phyloP scores from a whole-genome alignment of 2,329 filamentous ascomycete genomes.

The Ophiostoma australiae region DNA sequence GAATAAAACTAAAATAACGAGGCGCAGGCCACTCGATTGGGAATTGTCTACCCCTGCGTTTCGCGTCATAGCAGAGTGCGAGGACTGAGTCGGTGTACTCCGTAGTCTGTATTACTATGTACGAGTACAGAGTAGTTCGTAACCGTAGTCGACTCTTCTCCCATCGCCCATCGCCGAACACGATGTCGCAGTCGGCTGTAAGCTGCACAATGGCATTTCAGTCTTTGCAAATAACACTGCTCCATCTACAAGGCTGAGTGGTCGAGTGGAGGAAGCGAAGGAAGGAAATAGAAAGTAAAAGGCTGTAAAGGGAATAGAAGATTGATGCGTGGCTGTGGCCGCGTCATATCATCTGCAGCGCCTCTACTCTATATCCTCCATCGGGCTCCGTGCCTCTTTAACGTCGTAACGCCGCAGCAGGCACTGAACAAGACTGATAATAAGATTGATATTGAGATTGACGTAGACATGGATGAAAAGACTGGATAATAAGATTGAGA shows the following conservation, averaged over 20 bases:
- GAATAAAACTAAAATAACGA: background rate
- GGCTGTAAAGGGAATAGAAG: background rate
- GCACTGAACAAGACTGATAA: no score
- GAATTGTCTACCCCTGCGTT: background rate
- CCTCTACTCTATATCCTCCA: background rate
- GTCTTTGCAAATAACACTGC: background rate
- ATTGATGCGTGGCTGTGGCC: background rate
- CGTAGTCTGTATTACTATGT: background rate
- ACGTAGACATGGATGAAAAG: no score
- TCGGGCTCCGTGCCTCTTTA: background rate
- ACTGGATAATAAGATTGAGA: no score
- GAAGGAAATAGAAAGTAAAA: background rate
- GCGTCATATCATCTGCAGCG: background rate
- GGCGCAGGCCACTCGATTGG: background rate
- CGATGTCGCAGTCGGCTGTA: constrained; percentile 4
- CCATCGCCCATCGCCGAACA: background rate
- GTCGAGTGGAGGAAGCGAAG: background rate
- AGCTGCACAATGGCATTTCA: background rate
- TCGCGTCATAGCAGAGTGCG: background rate
- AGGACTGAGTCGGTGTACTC: background rate
- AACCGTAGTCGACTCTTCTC: background rate
- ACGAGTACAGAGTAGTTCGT: no score
- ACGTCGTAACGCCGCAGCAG: background rate
- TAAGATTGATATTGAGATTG: no score
- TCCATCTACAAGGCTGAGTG: constrained; percentile 4